Base-by-base conservation (phyloP, 2,329 filamentous ascomycete genomes). In the Onygenales sp. region DNA sequence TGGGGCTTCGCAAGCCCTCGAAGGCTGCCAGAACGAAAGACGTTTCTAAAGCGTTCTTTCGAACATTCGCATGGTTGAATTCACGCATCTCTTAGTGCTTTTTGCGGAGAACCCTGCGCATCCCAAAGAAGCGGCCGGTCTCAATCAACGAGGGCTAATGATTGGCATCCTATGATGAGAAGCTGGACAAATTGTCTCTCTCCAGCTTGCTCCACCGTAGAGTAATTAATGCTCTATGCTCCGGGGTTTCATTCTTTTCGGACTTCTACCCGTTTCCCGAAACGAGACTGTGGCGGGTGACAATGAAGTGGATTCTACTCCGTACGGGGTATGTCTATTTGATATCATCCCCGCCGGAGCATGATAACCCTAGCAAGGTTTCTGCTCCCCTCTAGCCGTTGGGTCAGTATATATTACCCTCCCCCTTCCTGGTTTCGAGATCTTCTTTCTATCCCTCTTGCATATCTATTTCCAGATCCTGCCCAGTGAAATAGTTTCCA, bases 51-150 rank as follows among this genome's bases (percentile, higher is more conserved):
- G 9, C 9, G 7, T 35, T 35, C 8, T 48, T 11, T 31, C 17
- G 14, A 48, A 31, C 21, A 9, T 14, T 31, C 17, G 7, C 21
- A 27, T 27, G 21, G 21, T 27, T 27, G 21, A 48, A 27, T 21
- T 33, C 10, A 7, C 17, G 32, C 33, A 32, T 48, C 13, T 33
- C 6, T 10, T 35, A 31, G 47, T 38, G 32, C 21, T 5, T 13
- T 50, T 50, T 50, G 47, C 31, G 47, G 47, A 50, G 47, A 50
- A 50, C 43, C 43, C 17, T 44, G 43, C 21, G 21, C 21, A 27
- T 27, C 21, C 21, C 21, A 27, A 27, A 27, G 21, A 27, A 27
- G 5, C 5, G 21, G 21, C 21, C 5, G 21, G 21, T 44, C 38
- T 14, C 38, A 14, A 41, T 41, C 4, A 27, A 21, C 13, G 43